Evolutionary conservation across 768 basidiomycete species (phyloP).

Genomic region (Hypholoma sublateritium): DNA sequence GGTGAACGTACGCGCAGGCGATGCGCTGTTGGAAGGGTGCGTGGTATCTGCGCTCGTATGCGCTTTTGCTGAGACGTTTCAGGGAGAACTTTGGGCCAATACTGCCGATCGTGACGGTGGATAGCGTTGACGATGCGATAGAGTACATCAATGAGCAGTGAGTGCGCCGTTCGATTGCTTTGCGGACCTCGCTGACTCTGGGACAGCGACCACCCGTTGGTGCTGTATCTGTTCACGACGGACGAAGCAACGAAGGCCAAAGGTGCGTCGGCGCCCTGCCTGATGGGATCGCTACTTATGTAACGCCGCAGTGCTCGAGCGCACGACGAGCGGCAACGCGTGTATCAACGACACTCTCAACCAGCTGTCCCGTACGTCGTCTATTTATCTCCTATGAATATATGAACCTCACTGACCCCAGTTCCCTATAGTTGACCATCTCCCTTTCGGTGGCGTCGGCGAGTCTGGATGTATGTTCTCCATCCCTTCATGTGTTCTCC

Average conservation of each 20-base stretch:
- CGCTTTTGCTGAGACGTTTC: not conserved
- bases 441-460: constrained; percentile 43
- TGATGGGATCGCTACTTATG: not conserved
- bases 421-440: constrained; percentile 20
- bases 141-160: constrained; percentile 54
- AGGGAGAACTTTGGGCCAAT: constrained; percentile 80
- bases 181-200: not conserved
- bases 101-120: constrained; percentile 60
- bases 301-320: constrained; percentile 42
- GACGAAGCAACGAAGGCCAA: constrained; percentile 36
- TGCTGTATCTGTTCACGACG: constrained; percentile 64
- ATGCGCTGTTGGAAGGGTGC: constrained; percentile 63
- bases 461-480: constrained; percentile 59
- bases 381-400: not conserved
- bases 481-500: too few species aligned
- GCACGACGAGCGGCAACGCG: constrained; percentile 57
- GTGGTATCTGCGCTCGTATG: constrained; percentile 13
- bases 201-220: constrained; percentile 55
- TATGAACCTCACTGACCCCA: not conserved
- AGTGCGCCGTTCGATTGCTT: constrained; percentile 9
- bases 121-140: constrained; percentile 54
- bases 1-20: constrained; percentile 48
- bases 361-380: constrained; percentile 45
- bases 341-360: constrained; percentile 62
- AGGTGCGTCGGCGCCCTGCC: constrained; percentile 25